phyloP scores from a whole-genome alignment of 1,284 basidiomycete genomes.

The Puccinia novopanici region DNA sequence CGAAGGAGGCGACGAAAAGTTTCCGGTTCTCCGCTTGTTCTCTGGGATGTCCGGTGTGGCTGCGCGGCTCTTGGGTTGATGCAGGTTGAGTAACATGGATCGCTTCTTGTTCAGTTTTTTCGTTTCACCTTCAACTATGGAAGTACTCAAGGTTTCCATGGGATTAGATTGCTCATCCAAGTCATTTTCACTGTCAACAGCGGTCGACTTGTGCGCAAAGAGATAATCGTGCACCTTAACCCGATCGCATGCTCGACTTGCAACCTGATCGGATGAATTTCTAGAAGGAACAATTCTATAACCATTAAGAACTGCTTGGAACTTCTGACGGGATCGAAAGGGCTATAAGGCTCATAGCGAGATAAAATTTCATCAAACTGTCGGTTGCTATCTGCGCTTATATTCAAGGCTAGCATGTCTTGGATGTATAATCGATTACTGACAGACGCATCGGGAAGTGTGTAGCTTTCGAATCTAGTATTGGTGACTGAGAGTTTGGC shows the following conservation, averaged over 20 bases:
- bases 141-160: background rate
- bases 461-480: constrained; percentile 80
- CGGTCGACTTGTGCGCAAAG: constrained; percentile 61
- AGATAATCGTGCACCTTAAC: constrained; percentile 84
- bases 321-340: constrained; percentile 3
- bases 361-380: constrained; percentile 82
- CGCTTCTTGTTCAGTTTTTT: constrained; percentile 30
- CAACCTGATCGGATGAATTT: constrained; percentile 81
- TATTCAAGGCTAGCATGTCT: constrained; percentile 81
- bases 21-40: constrained; percentile 3
- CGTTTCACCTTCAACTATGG: constrained; percentile 1
- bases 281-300: constrained; percentile 78
- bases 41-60: constrained; percentile 33
- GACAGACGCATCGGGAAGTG: constrained; percentile 83
- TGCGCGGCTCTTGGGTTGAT: constrained; percentile 31
- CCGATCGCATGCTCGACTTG: constrained; percentile 80
- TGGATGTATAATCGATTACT: constrained; percentile 76
- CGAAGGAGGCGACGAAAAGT: constrained; percentile 20
- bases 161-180: constrained; percentile 54
- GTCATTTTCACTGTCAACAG: constrained; percentile 25
- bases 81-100: constrained; percentile 13
- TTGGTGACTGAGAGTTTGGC: constrained; percentile 81
- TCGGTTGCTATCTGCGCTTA: constrained; percentile 71
- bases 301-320: constrained; percentile 66
- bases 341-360: constrained; percentile 62